Evolutionary conservation across 768 basidiomycete species (phyloP).

Genomic region (Boletus patriciae): DNA sequence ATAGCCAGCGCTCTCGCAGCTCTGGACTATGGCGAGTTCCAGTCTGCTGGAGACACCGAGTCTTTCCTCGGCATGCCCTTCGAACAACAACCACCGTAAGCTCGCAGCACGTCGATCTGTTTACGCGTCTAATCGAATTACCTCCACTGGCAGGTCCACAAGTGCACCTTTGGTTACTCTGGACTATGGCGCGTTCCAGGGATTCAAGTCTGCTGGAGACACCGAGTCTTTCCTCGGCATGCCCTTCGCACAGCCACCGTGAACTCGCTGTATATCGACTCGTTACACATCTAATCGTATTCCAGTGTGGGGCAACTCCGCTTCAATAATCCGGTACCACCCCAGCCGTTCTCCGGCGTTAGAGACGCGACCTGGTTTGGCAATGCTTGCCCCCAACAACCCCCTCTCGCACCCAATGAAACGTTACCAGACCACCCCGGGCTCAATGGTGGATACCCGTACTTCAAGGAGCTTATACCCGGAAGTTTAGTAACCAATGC

Average conservation of each 20-base stretch:
- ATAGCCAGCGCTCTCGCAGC: background rate
- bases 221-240: constrained; percentile 1
- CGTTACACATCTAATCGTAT: background rate
- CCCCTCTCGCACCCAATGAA: background rate
- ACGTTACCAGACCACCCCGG: background rate
- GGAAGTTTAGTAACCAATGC: background rate
- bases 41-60: constrained; percentile 2
- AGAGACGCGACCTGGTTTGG: constrained; percentile 18
- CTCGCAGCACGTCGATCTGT: fast-evolving
- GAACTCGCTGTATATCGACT: background rate
- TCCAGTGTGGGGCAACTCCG: constrained; percentile 18
- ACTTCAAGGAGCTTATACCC: constrained; percentile 3
- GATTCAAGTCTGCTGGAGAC: constrained; percentile 5
- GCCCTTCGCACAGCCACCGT: constrained; percentile 3
- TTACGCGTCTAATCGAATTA: background rate
- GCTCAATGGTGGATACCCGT: background rate
- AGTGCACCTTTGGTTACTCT: constrained; percentile 11
- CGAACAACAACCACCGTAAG: constrained; percentile 4
- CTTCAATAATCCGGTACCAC: constrained; percentile 15
- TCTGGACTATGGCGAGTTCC: constrained; percentile 20
- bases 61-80: constrained; percentile 1
- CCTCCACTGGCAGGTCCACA: background rate
- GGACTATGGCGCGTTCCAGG: constrained; percentile 21
- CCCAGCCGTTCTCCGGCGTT: background rate
- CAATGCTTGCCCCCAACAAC: constrained; percentile 43